Evolutionary conservation across 2,329 filamentous ascomycete species (phyloP).

Genomic region (Paracorniculantispora psalliotae): DNA sequence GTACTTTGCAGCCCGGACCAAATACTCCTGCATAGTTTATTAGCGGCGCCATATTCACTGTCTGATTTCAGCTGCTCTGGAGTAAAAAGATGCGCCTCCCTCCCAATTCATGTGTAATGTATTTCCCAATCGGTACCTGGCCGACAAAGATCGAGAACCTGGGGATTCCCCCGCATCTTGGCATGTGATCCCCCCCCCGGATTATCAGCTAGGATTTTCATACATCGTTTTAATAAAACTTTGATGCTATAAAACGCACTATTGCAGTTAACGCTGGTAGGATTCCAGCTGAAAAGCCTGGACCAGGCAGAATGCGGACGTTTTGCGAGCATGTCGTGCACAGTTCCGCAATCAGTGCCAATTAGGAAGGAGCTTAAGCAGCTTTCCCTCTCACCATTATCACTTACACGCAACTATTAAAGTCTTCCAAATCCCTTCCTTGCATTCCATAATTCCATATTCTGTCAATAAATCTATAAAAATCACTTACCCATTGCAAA

Average conservation of each 20-base stretch:
- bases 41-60: too few species aligned
- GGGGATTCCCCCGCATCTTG: neutral
- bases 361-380: neutral
- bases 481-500: neutral
- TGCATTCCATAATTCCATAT: too few species aligned
- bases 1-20: too few species aligned
- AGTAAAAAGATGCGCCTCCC: too few species aligned
- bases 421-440: too few species aligned
- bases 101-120: neutral
- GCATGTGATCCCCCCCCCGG: neutral
- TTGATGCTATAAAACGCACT: neutral
- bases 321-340: neutral
- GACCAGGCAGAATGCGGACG: neutral
- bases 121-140: neutral
- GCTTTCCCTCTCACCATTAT: too few species aligned
- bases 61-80: too few species aligned
- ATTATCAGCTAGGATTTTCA: neutral
- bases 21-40: too few species aligned
- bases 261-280: neutral
- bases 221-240: neutral
- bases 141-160: neutral
- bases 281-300: neutral
- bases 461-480: neutral
- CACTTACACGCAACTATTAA: too few species aligned
- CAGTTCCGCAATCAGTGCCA: neutral